Base-by-base conservation (phyloP, 2,329 filamentous ascomycete genomes). In the Westerdykella sp. region DNA sequence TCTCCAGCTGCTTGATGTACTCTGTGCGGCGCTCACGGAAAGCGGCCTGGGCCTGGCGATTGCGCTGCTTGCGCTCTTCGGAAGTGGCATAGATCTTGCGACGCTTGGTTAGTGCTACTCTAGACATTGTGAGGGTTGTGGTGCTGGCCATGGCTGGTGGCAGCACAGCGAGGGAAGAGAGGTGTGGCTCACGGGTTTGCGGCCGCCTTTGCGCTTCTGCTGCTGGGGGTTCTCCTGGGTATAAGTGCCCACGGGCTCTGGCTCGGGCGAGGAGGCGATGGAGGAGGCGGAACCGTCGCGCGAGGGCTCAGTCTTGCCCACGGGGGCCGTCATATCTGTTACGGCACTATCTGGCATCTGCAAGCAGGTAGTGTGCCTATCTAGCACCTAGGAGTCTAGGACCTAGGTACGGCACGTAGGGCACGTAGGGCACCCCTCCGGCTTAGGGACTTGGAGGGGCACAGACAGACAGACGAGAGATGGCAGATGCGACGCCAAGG, bases 1-100 rank as follows among this genome's bases (percentile, higher is more conserved):
- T 88, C 72, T 98, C 93, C 21, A 98, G 79, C 69, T 98, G 93
- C 73, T 97, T 97, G 73, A 98, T 98, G 69, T 98, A 98, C 74
- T 98, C 93, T 43, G 91, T 97, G 46, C 93, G 84, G 54, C 93
- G 85, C 72, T 98, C 93, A 56, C 93, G 84, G 63, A 98, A 98
- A 45, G 93, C 93, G 43, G 93, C 93, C 71, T 98, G 93, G 38
- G 93, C 93, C 73, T 97, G 93, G 57, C 93, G 78, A 66, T 98
- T 98, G 53, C 93, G 82, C 72, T 97, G 93, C 74, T 98, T 97
- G 62, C 93, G 84, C 71, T 98, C 93, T 69, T 98, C 93, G 10
- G 93, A 97, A 30, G 93, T 98, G 42, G 93, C 93, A 77, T 98
- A 98, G 52, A 96, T 96, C 91, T 96, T 68, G 56, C 61, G 60